phyloP scores from a whole-genome alignment of 345 rosid genomes.

The Excoecaria cochinchinensis region DNA sequence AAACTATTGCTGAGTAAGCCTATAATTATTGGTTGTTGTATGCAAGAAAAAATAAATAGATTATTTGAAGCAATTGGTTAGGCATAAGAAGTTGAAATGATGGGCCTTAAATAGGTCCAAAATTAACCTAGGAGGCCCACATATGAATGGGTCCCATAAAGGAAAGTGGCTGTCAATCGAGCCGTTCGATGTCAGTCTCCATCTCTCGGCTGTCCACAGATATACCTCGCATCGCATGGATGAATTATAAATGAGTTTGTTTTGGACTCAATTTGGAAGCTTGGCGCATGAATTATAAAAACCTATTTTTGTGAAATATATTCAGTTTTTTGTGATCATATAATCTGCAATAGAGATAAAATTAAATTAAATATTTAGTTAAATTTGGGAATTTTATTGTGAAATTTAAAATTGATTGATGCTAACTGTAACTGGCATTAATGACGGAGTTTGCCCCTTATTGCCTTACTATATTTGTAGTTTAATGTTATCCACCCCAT shows the following conservation, averaged over 20 bases:
- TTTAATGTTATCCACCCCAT: too few species aligned
- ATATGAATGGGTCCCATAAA: slow-evolving; percentile 8
- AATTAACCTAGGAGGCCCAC: neutral
- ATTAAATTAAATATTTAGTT: too few species aligned
- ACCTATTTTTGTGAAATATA: neutral
- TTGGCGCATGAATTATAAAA: too few species aligned
- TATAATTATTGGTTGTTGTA: neutral
- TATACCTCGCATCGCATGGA: neutral
- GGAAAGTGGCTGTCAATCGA: slow-evolving; percentile 6
- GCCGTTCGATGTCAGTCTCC: slow-evolving; percentile 28
- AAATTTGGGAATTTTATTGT: too few species aligned
- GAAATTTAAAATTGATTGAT: too few species aligned
- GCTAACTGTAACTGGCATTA: too few species aligned
- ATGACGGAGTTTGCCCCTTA: too few species aligned
- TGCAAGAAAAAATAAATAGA: too few species aligned
- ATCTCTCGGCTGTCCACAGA: slow-evolving; percentile 36
- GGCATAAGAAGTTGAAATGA: neutral
- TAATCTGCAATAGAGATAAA: too few species aligned
- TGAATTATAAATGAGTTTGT: neutral
- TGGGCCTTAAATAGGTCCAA: neutral
- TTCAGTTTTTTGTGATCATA: too few species aligned
- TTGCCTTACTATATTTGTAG: too few species aligned
- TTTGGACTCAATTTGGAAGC: neutral
- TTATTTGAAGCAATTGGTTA: neutral
- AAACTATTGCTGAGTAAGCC: neutral